Percentiles rank a stretch among this genome's conserved stretches.
Conservation (phyloP, 139 green algal genomes). For the Volvox africanus region DNA sequence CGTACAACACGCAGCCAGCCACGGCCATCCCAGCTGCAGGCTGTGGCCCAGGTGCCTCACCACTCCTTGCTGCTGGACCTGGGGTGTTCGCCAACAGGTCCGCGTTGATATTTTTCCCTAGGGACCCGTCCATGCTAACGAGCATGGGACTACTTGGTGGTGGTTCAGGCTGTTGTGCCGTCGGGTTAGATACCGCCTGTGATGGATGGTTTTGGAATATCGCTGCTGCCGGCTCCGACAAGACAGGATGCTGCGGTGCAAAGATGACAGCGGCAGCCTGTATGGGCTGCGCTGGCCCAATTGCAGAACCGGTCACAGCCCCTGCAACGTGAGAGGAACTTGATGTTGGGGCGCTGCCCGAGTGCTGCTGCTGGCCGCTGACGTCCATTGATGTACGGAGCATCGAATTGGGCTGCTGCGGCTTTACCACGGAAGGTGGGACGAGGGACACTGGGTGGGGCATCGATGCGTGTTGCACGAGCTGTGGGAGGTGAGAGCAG, state of each 20-base stretch:
- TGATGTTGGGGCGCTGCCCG: neutral
- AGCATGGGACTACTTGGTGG: conserved; percentile 2
- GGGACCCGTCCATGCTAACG: neutral
- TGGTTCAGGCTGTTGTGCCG: neutral
- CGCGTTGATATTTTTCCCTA: neutral
- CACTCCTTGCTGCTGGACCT: neutral
- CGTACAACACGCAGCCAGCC: conserved; percentile 14
- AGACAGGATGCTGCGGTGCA: neutral
- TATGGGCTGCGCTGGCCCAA: neutral
- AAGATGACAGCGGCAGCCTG: too few relatives aligned
- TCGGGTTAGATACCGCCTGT: neutral
- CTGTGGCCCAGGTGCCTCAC: neutral
- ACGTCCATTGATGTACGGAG: neutral
- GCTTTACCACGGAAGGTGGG: neutral
- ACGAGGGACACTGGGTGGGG: neutral
- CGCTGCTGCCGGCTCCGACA: neutral
- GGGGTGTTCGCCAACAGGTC: neutral
- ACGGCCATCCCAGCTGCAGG: neutral
- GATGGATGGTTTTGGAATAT: neutral
- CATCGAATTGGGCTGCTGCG: neutral
- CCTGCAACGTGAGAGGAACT: neutral
- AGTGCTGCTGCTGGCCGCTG: neutral
- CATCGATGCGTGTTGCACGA: too few relatives aligned
- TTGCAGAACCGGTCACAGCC: neutral
- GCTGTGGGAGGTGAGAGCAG: neutral